Percentiles rank a stretch among this genome's conserved stretches.
Conservation (phyloP, 1,139 yeast species). For the Lodderomyces elongisporus region DNA sequence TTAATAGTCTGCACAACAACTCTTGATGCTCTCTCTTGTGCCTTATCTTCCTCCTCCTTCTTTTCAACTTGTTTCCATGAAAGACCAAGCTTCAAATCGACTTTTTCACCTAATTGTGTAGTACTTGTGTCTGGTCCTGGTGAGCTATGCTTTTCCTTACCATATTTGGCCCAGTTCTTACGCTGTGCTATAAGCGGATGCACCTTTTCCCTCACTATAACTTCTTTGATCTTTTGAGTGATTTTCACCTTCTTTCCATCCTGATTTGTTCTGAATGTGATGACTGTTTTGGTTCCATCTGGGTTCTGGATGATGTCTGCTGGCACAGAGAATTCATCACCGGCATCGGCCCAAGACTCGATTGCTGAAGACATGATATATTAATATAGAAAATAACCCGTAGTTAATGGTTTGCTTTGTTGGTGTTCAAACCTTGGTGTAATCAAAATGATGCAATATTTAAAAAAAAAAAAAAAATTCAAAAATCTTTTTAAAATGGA, state of each 20-base stretch:
- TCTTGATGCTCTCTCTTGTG: slow-evolving; percentile 46
- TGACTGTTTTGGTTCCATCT: slow-evolving; percentile 87
- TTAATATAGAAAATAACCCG: too few relatives aligned
- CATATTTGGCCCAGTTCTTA: slow-evolving; percentile 75
- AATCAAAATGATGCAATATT: too few relatives aligned
- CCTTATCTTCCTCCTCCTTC: slow-evolving; percentile 55
- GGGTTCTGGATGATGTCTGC: slow-evolving; percentile 71
- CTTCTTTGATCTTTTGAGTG: slow-evolving; percentile 78
- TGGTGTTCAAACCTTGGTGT: not conserved
- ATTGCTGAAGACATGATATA: slow-evolving; percentile 43
- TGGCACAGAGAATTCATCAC: slow-evolving; percentile 61
- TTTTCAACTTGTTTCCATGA: slow-evolving; percentile 67
- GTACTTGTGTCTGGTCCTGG: slow-evolving; percentile 87
- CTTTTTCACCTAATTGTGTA: slow-evolving; percentile 86
- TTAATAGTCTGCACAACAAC: slow-evolving; percentile 47
- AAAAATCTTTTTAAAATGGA: not conserved
- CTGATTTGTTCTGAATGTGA: slow-evolving; percentile 69
- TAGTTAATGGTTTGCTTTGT: not conserved
- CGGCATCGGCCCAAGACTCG: slow-evolving; percentile 65
- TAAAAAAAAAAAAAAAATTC: too few relatives aligned
- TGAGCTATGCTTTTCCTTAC: slow-evolving; percentile 69
- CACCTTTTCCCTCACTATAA: slow-evolving; percentile 74
- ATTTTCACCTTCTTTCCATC: slow-evolving; percentile 83
- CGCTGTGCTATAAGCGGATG: slow-evolving; percentile 71
- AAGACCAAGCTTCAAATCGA: slow-evolving; percentile 62